These are phyloP conservation scores for Trichosporon sp. DNA, from an alignment of 1,284 basidiomycete genomes.

Conservation along the genomic window DNA sequence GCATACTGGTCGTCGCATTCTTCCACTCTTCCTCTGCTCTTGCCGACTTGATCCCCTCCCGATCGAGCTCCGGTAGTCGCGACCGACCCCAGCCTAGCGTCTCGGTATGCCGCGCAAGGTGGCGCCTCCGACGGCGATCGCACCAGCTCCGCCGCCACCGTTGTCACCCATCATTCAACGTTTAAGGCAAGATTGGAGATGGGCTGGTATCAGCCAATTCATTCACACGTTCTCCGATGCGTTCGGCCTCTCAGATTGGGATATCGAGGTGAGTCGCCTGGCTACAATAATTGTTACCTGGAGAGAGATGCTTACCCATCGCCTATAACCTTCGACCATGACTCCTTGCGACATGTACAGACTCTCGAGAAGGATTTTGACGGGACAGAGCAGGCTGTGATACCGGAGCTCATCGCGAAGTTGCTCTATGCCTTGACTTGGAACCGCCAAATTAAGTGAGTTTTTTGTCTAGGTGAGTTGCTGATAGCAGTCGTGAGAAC, in stretches of 20 bases:
- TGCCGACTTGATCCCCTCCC: no score
- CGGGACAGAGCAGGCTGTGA: constrained; percentile 44
- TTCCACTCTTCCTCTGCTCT: no score
- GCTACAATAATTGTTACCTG: no score
- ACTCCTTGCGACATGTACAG: constrained; percentile 18
- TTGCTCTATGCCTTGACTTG: constrained; percentile 52
- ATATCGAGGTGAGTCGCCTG: constrained; percentile 38
- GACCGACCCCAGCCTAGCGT: no score
- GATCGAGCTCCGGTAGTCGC: no score
- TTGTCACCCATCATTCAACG: constrained; percentile 41
- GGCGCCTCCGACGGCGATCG: constrained; percentile 12
- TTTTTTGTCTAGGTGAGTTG: background rate
- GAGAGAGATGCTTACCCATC: no score
- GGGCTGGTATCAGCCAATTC: constrained; percentile 48
- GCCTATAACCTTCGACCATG: no score
- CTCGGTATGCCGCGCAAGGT: constrained; percentile 38
- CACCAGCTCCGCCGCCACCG: constrained; percentile 30
- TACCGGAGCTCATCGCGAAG: constrained; percentile 49
- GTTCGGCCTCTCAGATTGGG: constrained; percentile 44
- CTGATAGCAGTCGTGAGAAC: constrained; percentile 35
- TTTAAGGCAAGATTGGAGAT: constrained; percentile 45
- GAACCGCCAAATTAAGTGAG: constrained; percentile 51
- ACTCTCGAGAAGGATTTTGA: constrained; percentile 52
- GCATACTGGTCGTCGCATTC: no score
- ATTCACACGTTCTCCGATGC: constrained; percentile 46